Conservation (phyloP, 257 asterid species). For the Fraxinus americana region DNA sequence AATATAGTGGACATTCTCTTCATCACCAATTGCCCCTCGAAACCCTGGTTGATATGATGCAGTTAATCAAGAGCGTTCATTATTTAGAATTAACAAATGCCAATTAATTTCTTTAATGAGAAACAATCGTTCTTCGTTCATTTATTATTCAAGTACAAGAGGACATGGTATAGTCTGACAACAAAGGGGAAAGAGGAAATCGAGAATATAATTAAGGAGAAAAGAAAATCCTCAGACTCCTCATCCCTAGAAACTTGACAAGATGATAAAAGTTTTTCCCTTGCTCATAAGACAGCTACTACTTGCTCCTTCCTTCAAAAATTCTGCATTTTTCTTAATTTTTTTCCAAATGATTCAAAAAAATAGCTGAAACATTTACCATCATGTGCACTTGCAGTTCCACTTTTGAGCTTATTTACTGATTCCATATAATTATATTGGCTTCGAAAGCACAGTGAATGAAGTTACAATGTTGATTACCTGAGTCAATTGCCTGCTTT, state of each 20-base stretch:
- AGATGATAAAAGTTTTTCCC: not conserved
- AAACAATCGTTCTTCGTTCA: not conserved
- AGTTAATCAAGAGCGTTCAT: not conserved
- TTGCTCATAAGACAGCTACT: not conserved
- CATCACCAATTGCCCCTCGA: not conserved
- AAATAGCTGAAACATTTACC: not conserved
- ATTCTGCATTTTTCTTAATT: not conserved
- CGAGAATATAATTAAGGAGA: not conserved
- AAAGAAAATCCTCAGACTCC: not conserved
- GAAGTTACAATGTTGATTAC: conserved; percentile 36
- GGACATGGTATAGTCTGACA: not conserved
- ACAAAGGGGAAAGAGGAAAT: not conserved
- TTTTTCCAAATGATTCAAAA: conserved; percentile 7
- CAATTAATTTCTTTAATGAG: not conserved
- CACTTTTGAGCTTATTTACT: conserved; percentile 1
- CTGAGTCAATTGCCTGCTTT: conserved; percentile 97
- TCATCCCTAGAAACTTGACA: not conserved
- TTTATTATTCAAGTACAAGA: not conserved
- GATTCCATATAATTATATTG: not conserved
- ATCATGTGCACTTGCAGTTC: conserved; percentile 9
- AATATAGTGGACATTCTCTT: conserved; percentile 1
- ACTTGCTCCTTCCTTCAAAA: not conserved
- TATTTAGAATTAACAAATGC: not conserved
- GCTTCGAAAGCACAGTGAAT: not conserved
- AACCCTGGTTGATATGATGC: not conserved